Evolutionary conservation across 768 basidiomycete genomes (phyloP).

Genomic region (Scleroderma citrinum): DNA sequence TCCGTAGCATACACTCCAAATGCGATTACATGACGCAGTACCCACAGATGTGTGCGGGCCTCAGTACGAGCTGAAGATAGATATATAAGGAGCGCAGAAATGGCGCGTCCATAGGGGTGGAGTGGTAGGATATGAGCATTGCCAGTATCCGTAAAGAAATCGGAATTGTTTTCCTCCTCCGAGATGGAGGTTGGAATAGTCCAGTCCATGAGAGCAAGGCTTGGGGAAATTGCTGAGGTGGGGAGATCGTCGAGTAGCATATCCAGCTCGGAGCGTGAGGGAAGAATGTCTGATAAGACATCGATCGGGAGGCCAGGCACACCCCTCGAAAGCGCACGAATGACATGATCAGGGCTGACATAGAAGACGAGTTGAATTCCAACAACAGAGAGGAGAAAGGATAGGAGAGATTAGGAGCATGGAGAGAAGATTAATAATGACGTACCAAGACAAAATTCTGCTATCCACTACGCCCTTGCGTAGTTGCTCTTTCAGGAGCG

Average conservation of each 20-base stretch:
- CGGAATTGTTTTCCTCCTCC: conserved; percentile 39
- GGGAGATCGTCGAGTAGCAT: conserved; percentile 41
- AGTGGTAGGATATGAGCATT: not conserved
- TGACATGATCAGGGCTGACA: conserved; percentile 42
- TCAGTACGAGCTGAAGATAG: conserved; percentile 55
- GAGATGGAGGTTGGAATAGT: conserved; percentile 44
- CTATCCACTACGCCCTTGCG: conserved; percentile 37
- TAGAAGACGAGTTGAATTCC: not conserved
- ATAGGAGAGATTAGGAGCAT: conserved; percentile 31
- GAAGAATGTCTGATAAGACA: conserved; percentile 47
- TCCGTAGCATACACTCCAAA: conserved; percentile 62
- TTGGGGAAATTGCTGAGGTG: conserved; percentile 42
- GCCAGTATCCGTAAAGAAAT: conserved; percentile 11
- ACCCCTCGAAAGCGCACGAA: conserved; percentile 31
- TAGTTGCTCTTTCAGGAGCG: conserved; percentile 38
- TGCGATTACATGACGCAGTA: conserved; percentile 62
- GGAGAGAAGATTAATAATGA: conserved; percentile 18
- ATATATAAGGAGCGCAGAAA: conserved; percentile 49
- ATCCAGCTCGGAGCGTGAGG: conserved; percentile 40
- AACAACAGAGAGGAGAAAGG: not conserved
- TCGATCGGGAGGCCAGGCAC: conserved; percentile 35
- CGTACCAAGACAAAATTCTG: conserved; percentile 27
- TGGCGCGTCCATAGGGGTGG: conserved; percentile 52
- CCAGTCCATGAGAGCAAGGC: conserved; percentile 55
- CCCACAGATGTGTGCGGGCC: conserved; percentile 56